Base-by-base conservation (phyloP, 2,329 filamentous ascomycete genomes). In the Hypoxylon sp. region DNA sequence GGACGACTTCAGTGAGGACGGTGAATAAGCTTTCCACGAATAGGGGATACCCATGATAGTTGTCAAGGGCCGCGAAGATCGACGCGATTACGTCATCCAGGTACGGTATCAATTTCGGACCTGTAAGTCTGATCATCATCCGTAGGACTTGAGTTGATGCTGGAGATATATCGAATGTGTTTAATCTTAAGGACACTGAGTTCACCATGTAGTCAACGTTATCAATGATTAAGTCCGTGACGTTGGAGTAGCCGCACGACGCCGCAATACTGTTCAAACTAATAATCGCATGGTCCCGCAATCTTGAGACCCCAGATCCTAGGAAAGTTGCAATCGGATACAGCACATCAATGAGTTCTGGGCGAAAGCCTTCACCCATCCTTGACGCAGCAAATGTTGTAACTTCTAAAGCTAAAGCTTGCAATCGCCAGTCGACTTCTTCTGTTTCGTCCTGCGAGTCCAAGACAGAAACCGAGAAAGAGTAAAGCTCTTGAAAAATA, bases 181-280 rank as follows among this genome's bases (percentile, higher is more conserved):
- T 98, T 6, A 99, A 86, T 68, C 94, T 92, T 67, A 98, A 81
- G 0, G 93, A 93, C 14, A 99, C 89, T 0, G 96, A 93, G 76
- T 98, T 98, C 67, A 98, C 91, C 81, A 99, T 92, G 78, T 99
- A 99, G 79, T 99, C 96, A 14, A 94, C 94, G 68, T 99, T 99
- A 57, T 92, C 90, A 29, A 98, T 88, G 42, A 99, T 91, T 71
- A 99, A 83, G 14, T 92, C 89, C 26, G 91, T 91, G 3, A 95
- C 91, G 73, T 86, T 90, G 0, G 77, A 68, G 75, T 98, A 99
- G 1, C 87, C 89, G 74, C 94, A 98, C 0, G 91, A 86, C 2
- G 80, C 77, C 0, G 95, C 91, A n/a, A 98, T 84, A 17, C 90
- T 88, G 75, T 98, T 96, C 13, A 99, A 84, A 37, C 92, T 92